Conservation (phyloP, 805 yeast genomes). For the Tetrapisispora iriomotensis region DNA sequence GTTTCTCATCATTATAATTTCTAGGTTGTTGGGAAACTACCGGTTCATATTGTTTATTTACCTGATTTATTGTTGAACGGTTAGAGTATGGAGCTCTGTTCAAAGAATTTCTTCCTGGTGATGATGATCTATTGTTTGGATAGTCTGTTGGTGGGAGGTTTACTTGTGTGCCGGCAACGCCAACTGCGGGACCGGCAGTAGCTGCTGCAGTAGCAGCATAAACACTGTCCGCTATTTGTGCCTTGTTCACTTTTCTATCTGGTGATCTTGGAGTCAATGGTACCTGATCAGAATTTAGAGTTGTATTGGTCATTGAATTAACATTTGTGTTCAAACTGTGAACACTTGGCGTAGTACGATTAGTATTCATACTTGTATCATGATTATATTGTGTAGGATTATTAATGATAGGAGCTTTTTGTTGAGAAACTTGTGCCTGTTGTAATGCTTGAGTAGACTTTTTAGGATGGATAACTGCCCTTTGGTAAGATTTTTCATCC, state of each 20-base stretch:
- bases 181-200: no score
- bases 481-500: conserved; percentile 30
- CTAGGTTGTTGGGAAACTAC: neutral
- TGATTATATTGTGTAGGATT: neutral
- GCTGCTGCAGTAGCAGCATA: neutral
- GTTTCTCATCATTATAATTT: neutral
- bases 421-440: neutral
- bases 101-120: conserved; percentile 8
- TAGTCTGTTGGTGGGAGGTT: neutral
- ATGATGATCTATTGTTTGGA: neutral
- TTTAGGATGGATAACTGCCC: conserved; percentile 18
- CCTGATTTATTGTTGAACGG: conserved; percentile 14
- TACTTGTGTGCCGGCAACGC: no score
- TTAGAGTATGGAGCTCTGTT: conserved; percentile 19
- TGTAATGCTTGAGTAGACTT: neutral
- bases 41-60: conserved; percentile 9
- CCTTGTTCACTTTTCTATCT: neutral
- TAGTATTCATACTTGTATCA: neutral
- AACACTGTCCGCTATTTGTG: neutral
- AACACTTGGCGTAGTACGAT: neutral
- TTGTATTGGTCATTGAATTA: neutral
- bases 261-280: conserved; percentile 1
- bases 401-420: no score
- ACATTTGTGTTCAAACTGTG: no score
- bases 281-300: neutral